Percentiles rank a stretch among this genome's conserved stretches.
Conservation (phyloP, 805 yeast genomes). For the Candida oleophila region DNA sequence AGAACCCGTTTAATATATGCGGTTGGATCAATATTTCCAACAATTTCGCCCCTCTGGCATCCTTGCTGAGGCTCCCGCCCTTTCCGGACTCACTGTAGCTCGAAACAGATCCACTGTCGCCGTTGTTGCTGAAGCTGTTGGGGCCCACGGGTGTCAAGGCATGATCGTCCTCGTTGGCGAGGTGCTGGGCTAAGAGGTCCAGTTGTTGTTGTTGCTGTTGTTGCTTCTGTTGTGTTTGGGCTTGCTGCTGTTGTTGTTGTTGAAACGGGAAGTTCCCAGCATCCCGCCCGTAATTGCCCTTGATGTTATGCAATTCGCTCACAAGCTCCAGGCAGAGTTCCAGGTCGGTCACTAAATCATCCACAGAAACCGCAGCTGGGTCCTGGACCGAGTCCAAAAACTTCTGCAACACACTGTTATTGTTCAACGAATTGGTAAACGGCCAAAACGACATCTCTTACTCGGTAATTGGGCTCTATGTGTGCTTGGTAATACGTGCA, state of each 20-base stretch:
- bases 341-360: constrained; percentile 32
- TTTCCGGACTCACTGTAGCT: constrained; percentile 27
- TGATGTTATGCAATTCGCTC: constrained; percentile 36
- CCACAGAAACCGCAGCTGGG: constrained; percentile 27
- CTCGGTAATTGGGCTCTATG: neutral
- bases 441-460: constrained; percentile 46
- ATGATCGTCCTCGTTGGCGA: neutral
- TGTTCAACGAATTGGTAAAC: constrained; percentile 35
- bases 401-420: constrained; percentile 39
- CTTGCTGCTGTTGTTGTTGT: constrained; percentile 19
- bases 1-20: constrained; percentile 63
- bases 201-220: neutral
- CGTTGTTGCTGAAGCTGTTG: constrained; percentile 8
- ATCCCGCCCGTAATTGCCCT: constrained; percentile 32
- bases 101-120: constrained; percentile 36
- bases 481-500: too few species aligned
- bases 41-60: constrained; percentile 49
- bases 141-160: neutral
- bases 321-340: constrained; percentile 36
- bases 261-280: constrained; percentile 25
- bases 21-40: constrained; percentile 80
- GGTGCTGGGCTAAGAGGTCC: constrained; percentile 2
- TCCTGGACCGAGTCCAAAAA: constrained; percentile 39
- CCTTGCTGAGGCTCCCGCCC: constrained; percentile 21
- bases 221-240: constrained; percentile 1